These are phyloP conservation scores for Cicer bijugum DNA, from an alignment of 306 rosid species.

Conservation along the genomic window DNA sequence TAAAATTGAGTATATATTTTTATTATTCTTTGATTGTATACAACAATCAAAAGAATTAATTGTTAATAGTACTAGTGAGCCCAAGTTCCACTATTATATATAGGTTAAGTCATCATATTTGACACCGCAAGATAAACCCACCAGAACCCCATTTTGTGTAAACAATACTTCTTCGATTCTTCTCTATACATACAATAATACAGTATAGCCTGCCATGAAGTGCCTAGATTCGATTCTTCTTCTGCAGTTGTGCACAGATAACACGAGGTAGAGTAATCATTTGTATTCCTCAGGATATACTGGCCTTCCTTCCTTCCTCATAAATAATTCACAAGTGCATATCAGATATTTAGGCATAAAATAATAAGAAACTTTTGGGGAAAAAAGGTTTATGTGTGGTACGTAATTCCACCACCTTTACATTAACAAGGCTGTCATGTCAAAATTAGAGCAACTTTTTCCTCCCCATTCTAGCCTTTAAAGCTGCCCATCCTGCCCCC, in stretches of 20 bases:
- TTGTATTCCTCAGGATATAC: slow-evolving; percentile 49
- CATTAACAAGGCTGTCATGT: slow-evolving; percentile 86
- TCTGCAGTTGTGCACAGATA: slow-evolving; percentile 44
- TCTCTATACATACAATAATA: no score
- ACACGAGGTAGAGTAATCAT: slow-evolving; percentile 50
- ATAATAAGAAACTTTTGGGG: slow-evolving; percentile 65
- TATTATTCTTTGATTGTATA: no score
- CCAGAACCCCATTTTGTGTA: slow-evolving; percentile 33
- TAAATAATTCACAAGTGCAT: slow-evolving; percentile 45
- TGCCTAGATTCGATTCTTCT: slow-evolving; percentile 43
- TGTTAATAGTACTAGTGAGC: no score
- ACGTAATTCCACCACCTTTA: slow-evolving; percentile 84
- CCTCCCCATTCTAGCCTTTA: slow-evolving; percentile 59
- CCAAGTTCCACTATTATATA: not conserved
- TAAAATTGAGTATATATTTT: no score
- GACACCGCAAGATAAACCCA: slow-evolving; percentile 33
- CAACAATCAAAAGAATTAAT: no score
- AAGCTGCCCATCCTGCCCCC: slow-evolving; percentile 77
- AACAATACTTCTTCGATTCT: not conserved
- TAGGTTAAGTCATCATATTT: not conserved
- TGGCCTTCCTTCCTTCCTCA: slow-evolving; percentile 41
- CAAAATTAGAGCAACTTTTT: slow-evolving; percentile 90
- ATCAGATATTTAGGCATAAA: slow-evolving; percentile 54
- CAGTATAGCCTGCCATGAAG: slow-evolving; percentile 39
- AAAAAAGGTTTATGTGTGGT: slow-evolving; percentile 62